These are phyloP conservation scores for Melanopsichium pennsylvanicum DNA, from an alignment of 1,284 basidiomycete species.

Conservation along the genomic window DNA sequence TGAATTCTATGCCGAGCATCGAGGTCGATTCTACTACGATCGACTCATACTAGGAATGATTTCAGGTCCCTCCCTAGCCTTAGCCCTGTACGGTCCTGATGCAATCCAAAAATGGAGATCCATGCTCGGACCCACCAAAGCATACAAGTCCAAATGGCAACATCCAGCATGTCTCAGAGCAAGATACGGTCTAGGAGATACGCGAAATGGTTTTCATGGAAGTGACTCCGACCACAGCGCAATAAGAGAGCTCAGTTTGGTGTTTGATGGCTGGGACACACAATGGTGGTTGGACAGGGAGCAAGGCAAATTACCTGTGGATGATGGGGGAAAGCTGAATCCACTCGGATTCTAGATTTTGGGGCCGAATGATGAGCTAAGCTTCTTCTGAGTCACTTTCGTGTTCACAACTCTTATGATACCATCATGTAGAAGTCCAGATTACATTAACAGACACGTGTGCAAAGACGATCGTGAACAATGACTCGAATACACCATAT, in stretches of 20 bases:
- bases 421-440: conserved; percentile 1
- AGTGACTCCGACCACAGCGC: conserved; percentile 38
- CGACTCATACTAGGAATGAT: conserved; percentile 60
- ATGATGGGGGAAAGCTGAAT: conserved; percentile 13
- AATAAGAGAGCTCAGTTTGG: conserved; percentile 35
- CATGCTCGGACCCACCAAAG: conserved; percentile 62
- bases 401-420: too few relatives aligned
- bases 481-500: conserved; percentile 13
- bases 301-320: conserved; percentile 12
- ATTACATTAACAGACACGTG: conserved; percentile 2
- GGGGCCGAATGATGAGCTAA: background rate
- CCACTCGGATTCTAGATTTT: conserved; percentile 20
- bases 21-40: conserved; percentile 63
- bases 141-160: conserved; percentile 57
- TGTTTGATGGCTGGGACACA: conserved; percentile 56
- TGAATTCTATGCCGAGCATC: conserved; percentile 60
- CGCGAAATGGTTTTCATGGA: conserved; percentile 63
- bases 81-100: conserved; percentile 54
- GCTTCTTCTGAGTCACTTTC: too few relatives aligned
- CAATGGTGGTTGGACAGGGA: conserved; percentile 49
- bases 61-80: conserved; percentile 53
- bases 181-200: conserved; percentile 59
- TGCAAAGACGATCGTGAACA: background rate
- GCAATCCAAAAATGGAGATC: conserved; percentile 55
- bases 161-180: conserved; percentile 44